Conservation (phyloP, 2,329 filamentous ascomycete species). For the Fusarium multiceps region DNA sequence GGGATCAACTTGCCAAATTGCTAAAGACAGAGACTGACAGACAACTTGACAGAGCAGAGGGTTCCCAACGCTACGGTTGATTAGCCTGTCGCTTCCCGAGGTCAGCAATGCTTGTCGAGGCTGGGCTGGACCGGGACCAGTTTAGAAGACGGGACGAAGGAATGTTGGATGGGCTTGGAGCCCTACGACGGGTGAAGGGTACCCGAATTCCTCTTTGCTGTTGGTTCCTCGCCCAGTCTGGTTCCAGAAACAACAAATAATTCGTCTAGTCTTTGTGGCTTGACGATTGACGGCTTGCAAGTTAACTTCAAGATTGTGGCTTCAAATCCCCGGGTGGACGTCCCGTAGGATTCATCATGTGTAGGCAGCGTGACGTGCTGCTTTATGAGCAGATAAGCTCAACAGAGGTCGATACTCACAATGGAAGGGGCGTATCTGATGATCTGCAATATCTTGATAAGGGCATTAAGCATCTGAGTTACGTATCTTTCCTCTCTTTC, state of each 20-base stretch:
- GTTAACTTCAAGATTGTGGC: slow-evolving; percentile 1
- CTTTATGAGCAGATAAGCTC: neutral
- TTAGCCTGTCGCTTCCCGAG: slow-evolving; percentile 40
- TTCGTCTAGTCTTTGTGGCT: slow-evolving; percentile 26
- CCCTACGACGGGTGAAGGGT: slow-evolving; percentile 28
- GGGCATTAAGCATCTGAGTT: neutral
- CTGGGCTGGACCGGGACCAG: slow-evolving; percentile 15
- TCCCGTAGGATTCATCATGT: neutral
- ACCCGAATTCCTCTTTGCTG: slow-evolving; percentile 27
- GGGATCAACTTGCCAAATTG: slow-evolving; percentile 8
- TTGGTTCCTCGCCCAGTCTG: neutral
- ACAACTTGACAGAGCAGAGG: neutral
- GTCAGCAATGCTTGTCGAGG: slow-evolving; percentile 40
- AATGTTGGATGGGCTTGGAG: slow-evolving; percentile 30
- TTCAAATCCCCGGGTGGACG: neutral
- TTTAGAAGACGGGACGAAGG: slow-evolving; percentile 34
- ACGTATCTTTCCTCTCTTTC: slow-evolving; percentile 1
- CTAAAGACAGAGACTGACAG: neutral
- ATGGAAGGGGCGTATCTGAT: neutral
- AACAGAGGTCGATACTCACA: neutral
- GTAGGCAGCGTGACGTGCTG: slow-evolving; percentile 5
- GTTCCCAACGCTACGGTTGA: slow-evolving; percentile 32
- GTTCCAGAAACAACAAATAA: slow-evolving; percentile 23
- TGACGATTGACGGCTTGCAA: slow-evolving; percentile 22
- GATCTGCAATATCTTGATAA: neutral